Percentiles rank a stretch among this genome's conserved stretches.
These are phyloP conservation scores for Epichloe sylvatica DNA, from an alignment of 2,329 filamentous ascomycete species.

Conservation along the genomic window DNA sequence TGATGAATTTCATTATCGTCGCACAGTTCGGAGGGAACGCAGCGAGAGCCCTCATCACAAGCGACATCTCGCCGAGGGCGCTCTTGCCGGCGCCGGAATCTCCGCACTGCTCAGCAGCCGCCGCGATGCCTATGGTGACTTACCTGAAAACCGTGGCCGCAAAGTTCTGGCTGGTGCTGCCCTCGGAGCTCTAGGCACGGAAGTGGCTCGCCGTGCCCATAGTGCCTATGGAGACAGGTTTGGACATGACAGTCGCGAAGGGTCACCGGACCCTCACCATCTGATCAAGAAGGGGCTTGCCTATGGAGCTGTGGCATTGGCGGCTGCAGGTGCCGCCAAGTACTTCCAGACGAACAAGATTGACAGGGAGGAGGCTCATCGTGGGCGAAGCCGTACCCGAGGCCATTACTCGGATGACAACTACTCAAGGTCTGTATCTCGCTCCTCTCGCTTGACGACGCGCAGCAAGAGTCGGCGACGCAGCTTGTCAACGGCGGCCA, in stretches of 20 bases:
- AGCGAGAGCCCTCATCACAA: conserved; percentile 40
- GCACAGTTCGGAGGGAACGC: conserved; percentile 33
- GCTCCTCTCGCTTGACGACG: conserved; percentile 23
- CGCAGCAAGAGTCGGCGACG: conserved; percentile 31
- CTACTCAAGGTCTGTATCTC: conserved; percentile 23
- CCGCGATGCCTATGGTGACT: conserved; percentile 35
- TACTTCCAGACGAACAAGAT: conserved; percentile 47
- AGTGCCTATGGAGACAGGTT: conserved; percentile 45
- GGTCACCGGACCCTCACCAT: conserved; percentile 28
- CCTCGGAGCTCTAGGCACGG: conserved; percentile 47
- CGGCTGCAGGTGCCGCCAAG: conserved; percentile 50
- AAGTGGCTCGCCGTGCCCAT: conserved; percentile 44
- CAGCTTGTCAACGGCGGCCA: conserved; percentile 36
- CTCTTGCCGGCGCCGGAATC: conserved; percentile 47
- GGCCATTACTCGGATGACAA: conserved; percentile 27
- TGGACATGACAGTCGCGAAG: conserved; percentile 20
- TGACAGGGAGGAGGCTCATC: conserved; percentile 42
- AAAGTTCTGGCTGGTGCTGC: conserved; percentile 49
- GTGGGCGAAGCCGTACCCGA: conserved; percentile 41
- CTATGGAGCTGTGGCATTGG: conserved; percentile 48
- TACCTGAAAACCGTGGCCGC: conserved; percentile 37
- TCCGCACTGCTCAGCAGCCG: conserved; percentile 45
- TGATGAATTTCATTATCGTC: conserved; percentile 33
- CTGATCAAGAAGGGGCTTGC: conserved; percentile 48
- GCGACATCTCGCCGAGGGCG: conserved; percentile 49